Evolutionary conservation across 2,329 filamentous ascomycete species (phyloP).

Genomic region (Scedosporium aurantiacum): DNA sequence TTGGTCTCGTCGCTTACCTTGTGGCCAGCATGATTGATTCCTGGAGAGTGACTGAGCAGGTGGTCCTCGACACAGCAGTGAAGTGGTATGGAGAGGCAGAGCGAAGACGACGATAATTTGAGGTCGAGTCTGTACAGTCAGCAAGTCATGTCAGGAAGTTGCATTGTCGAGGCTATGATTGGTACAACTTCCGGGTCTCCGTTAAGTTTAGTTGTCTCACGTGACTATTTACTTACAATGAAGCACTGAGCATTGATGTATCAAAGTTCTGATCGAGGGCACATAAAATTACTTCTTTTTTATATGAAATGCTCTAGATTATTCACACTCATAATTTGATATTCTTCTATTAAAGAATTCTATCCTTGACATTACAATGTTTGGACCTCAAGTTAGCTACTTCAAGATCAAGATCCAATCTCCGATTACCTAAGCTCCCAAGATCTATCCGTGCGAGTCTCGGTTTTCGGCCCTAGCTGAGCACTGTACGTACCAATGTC

Average conservation of each 20-base stretch:
- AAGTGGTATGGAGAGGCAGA: neutral
- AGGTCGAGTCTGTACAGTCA: slow-evolving; percentile 2
- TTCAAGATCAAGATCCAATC: too few species aligned
- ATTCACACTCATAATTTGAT: too few species aligned
- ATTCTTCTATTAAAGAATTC: too few species aligned
- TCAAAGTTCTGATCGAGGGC: neutral
- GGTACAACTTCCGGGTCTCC: neutral
- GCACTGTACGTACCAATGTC: too few species aligned
- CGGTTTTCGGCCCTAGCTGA: too few species aligned
- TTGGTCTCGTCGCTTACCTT: neutral
- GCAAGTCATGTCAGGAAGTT: neutral
- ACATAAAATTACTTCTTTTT: too few species aligned
- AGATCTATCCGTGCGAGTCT: too few species aligned
- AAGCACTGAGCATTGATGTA: neutral
- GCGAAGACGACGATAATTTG: neutral
- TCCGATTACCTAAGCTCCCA: too few species aligned
- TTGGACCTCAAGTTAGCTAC: too few species aligned
- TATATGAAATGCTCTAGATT: too few species aligned
- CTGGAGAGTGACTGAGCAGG: neutral
- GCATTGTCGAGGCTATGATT: neutral
- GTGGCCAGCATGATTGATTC: slow-evolving; percentile 6
- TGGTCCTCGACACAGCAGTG: neutral
- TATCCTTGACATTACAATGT: too few species aligned
- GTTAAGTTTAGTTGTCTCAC: neutral
- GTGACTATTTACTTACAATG: neutral